Evolutionary conservation across 2,329 filamentous ascomycete species (phyloP), one percentile per base, ranked within the genome.

Genomic region (Amesomyces nigricolor): DNA sequence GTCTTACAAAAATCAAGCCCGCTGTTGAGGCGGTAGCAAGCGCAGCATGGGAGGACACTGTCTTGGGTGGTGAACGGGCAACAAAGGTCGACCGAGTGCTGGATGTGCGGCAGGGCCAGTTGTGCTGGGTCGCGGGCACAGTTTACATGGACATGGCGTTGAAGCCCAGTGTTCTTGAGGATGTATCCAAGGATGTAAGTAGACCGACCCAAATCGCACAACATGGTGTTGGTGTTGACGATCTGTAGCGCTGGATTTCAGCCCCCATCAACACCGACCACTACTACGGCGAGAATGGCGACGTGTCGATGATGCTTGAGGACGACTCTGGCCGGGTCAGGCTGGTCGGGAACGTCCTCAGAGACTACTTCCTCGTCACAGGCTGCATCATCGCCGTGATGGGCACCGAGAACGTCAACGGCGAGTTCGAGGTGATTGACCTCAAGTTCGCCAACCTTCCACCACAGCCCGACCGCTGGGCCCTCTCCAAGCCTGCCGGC

Each of bases 91-190:
- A 96, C 32, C 80, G 94, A 63, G 94, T 99, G 57, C 80, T 99
- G 30, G 92, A 99, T 72, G 94, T 99, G 50, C 85, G 92, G 58
- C 94, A 97, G 74, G 94, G 94, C 60, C 86, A 96, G 73, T 76
- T 97, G 37, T 97, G 92, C 74, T 99, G 92, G 91, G 88, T 99
- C 14, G 80, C 86, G 0, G 94, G 95, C 14, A 99, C 94, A 0
- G 84, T 97, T 32, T 99, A 95, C 70, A 95, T 97, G 87, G 90
- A 97, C 61, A 91, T 99, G 89, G 83, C 88, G 2, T 72, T 96
- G 66, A 99, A 99, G 74, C 94, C 95, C 1, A 95, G 95, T 67
- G 92, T 99, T 69, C 75, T 99, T 35, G 91, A 96, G 57, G 94
- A 99, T 65, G 88, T 99, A 42, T 87, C 89, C 40, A 95, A 95